Base-by-base conservation (phyloP, 257 asterid species). In the Solanum habrochaites region DNA sequence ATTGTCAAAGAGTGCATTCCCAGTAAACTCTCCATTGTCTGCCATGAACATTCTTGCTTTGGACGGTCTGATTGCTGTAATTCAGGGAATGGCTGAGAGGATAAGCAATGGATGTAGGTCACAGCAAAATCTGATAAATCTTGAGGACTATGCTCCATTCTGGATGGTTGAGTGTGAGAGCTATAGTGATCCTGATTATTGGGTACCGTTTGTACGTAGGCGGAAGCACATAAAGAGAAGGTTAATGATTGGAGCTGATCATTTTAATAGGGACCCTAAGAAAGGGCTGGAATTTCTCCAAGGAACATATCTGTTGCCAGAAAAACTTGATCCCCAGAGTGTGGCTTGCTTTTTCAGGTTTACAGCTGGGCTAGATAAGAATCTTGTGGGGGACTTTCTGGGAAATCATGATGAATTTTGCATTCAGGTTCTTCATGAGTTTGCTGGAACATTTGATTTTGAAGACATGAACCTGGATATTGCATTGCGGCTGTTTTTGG, bases 61-160 rank as follows among this genome's bases (percentile, higher is more conserved):
- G 89, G 98, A 97, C 89, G 99, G 98, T 83, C 93, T 97, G 88
- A 97, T 97, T 88, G 98, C 98, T 78, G 98, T 95, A 84, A 94
- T 95, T 90, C 99, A 97, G 91, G 99, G 98, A 90, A 97, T 97
- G 99, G 98, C 98, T 85, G 98, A 97, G 96, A 95, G 98, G 90
- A 92, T 95, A 88, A 93, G 96, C 88, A 94, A 95, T 87, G 98
- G 97, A 85, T 93, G 91, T 90, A 90, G 89, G 82, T 91, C 96
- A 75, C 98, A 95, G 74, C 90, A 69, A 88, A 83, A 86, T 87
- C 93, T 91, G n/a, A 92, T 93, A 49, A 89, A 90, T 86, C 97
- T 97, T 77, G 94, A 89, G 88, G 98, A 94, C 91, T 95, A 95
- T 90, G 90, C 91, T 49, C 99, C 99, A 25, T 96, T 96, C 86